Percentiles rank a stretch among this genome's conserved stretches.
Conservation (phyloP, 2,329 filamentous ascomycete species). For the Zymoseptoria crescenta region DNA sequence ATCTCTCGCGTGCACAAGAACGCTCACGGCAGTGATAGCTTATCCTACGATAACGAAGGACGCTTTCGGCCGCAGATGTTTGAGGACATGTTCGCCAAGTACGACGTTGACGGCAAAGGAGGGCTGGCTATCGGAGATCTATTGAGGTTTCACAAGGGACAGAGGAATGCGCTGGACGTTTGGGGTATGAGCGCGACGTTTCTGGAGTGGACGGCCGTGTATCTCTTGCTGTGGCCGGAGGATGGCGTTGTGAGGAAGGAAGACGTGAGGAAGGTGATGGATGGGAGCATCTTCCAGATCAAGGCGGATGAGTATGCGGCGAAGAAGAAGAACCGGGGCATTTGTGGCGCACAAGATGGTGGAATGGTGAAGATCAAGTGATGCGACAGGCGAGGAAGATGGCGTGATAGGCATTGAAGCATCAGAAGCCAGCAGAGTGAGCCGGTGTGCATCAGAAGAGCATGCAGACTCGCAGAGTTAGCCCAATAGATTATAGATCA, state of each 20-base stretch:
- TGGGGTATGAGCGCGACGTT: constrained; percentile 40
- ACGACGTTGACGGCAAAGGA: constrained; percentile 33
- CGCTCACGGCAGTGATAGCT: constrained; percentile 38
- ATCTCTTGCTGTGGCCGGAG: constrained; percentile 47
- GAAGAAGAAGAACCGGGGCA: constrained; percentile 9
- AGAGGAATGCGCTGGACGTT: constrained; percentile 37
- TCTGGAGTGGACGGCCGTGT: constrained; percentile 45
- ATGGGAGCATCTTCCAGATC: constrained; percentile 46
- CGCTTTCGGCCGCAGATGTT: constrained; percentile 41
- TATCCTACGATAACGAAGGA: constrained; percentile 40
- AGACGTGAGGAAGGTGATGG: constrained; percentile 46
- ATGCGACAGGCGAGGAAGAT: background rate
- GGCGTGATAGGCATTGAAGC: background rate
- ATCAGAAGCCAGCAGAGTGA: background rate
- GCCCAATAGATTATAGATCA: background rate
- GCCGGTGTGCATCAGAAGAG: background rate
- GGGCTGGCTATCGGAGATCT: constrained; percentile 36
- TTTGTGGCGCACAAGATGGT: background rate
- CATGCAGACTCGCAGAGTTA: background rate
- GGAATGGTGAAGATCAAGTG: background rate
- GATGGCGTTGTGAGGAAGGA: constrained; percentile 52
- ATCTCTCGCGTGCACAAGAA: constrained; percentile 35
- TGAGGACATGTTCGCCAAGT: constrained; percentile 44
- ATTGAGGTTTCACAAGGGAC: constrained; percentile 33
- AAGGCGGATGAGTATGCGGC: constrained; percentile 30